Conservation (phyloP, 176 grass and related monocot species). For the Oryza nivara region DNA sequence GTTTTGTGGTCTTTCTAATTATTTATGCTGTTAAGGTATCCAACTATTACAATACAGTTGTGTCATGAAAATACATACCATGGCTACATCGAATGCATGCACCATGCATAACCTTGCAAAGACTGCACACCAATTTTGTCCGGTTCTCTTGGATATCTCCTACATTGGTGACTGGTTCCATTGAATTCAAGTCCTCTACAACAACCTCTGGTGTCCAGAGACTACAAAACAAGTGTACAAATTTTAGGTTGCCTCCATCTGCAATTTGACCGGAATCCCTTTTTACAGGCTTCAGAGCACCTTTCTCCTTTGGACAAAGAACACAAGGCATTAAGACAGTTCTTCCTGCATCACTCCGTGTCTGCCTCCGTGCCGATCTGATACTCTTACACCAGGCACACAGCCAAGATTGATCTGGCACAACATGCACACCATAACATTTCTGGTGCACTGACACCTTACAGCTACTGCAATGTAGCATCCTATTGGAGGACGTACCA, state of each 20-base stretch:
- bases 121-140: conserved; percentile 70
- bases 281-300: conserved; percentile 71
- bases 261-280: conserved; percentile 36
- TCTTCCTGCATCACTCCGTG: conserved; percentile 48
- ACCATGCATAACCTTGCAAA: conserved; percentile 93
- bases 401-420: conserved; percentile 61
- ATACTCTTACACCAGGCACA: conserved; percentile 67
- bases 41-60: background rate
- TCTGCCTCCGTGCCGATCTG: conserved; percentile 40
- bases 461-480: conserved; percentile 75
- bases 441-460: conserved; percentile 85
- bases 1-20: conserved; percentile 11
- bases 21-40: background rate
- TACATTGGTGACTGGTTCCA: conserved; percentile 69
- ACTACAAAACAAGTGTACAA: conserved; percentile 92
- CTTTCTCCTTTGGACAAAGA: conserved; percentile 92
- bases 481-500: conserved; percentile 51
- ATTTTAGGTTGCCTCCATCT: conserved; percentile 46
- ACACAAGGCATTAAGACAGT: conserved; percentile 53
- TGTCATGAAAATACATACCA: conserved; percentile 62
- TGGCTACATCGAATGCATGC: conserved; percentile 94
- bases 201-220: conserved; percentile 83
- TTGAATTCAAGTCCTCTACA: conserved; percentile 64
- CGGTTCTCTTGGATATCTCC: conserved; percentile 62
- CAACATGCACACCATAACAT: conserved; percentile 89